Base-by-base conservation (phyloP, 768 basidiomycete genomes). In the Epithele typhae region DNA sequence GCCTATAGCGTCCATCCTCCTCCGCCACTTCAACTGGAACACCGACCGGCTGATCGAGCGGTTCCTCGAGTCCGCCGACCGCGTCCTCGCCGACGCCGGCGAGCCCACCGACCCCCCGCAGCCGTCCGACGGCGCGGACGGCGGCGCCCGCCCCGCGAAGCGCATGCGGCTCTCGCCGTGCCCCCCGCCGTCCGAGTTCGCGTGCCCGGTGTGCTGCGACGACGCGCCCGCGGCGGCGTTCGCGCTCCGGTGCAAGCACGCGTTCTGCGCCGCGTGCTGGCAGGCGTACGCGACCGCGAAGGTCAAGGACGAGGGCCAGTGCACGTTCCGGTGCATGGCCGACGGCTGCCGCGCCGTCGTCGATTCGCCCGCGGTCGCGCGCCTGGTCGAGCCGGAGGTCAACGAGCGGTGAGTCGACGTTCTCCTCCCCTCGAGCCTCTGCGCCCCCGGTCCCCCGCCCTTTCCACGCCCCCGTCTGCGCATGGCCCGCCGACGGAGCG, bases 181-280 rank as follows among this genome's bases (percentile, higher is more conserved):
- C 34, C 47, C 59, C 35, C 54, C 64, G 47, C 56, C 64, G 48
- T 57, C 61, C 17, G 70, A 81, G 17, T 94, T 94, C 67, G 72
- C 85, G 27, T 99, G 96, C 66, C 85, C 87, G 3, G 88, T 98
- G 62, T 99, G 96, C 71, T 98, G 84, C 67, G 87, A 87, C 61
- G 53, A 49, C 50, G 64, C 72, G 17, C 63, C 68, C 40, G 66
- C 77, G 2, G 73, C 76, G 40, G 82, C 82, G 3, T 76, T 87
- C 35, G 73, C 84, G 11, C 75, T 94, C 30, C 74, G 79, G 15
- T 99, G 96, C 66, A 81, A 78, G 36, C 94, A 98, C 62, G 62
- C 76, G 4, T 97, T 90, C 67, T 94, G 92, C 68, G 71, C 73
- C 10, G 78, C 72, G 6, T 95, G 93, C 65, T 96, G 94, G 94